Evolutionary conservation across 1,284 basidiomycete genomes (phyloP).

Genomic region (Pseudozyma flocculosa): DNA sequence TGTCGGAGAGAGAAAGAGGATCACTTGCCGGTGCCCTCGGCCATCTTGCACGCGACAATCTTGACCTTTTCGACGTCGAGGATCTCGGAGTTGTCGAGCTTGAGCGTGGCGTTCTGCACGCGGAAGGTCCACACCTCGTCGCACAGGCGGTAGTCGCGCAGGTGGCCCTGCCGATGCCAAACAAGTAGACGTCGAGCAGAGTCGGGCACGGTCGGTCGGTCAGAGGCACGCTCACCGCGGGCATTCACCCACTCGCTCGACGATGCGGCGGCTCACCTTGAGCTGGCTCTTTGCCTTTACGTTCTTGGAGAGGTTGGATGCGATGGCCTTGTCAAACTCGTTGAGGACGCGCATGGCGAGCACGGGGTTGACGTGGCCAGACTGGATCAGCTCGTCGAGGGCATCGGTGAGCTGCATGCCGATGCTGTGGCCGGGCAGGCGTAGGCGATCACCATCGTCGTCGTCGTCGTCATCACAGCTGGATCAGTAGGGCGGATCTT

Average conservation of each 20-base stretch:
- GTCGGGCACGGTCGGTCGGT: no score
- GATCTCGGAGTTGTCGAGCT: slow-evolving; percentile 54
- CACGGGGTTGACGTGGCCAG: slow-evolving; percentile 94
- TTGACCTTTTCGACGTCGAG: slow-evolving; percentile 50
- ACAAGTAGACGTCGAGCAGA: background rate
- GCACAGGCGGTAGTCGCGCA: slow-evolving; percentile 54
- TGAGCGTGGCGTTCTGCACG: slow-evolving; percentile 52
- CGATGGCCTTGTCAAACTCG: slow-evolving; percentile 56
- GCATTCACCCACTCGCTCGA: no score
- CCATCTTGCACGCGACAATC: slow-evolving; percentile 58
- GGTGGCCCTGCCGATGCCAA: slow-evolving; percentile 47
- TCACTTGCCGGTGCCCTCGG: slow-evolving; percentile 27
- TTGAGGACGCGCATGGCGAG: slow-evolving; percentile 91
- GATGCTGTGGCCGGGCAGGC: no score
- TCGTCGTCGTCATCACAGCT: no score
- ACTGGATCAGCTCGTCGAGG: slow-evolving; percentile 95
- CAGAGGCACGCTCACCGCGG: no score
- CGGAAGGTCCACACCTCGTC: slow-evolving; percentile 58
- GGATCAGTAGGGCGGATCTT: no score
- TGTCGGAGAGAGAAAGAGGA: no score
- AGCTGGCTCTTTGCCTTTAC: slow-evolving; percentile 53
- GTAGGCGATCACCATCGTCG: no score
- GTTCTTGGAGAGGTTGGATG: slow-evolving; percentile 49
- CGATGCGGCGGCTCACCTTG: slow-evolving; percentile 52
- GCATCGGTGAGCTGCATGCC: slow-evolving; percentile 98